These are phyloP conservation scores for Scutellaria minor DNA, from an alignment of 257 asterid species.

Conservation along the genomic window DNA sequence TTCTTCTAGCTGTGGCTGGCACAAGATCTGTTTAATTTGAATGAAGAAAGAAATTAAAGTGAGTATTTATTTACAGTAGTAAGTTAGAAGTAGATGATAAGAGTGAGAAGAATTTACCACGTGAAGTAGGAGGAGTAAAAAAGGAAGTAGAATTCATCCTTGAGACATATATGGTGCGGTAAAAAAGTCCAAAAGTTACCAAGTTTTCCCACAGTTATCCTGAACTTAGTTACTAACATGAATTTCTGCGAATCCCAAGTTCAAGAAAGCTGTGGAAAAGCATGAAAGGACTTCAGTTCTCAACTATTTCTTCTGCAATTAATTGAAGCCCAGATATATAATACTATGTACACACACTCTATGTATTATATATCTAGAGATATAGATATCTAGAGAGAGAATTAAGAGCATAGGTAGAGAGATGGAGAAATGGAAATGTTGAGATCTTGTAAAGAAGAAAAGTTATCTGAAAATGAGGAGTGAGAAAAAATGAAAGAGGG, in stretches of 20 bases:
- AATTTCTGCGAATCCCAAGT: slow-evolving; percentile 37
- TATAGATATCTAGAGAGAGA: too few species aligned
- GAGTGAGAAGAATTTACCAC: neutral
- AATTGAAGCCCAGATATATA: too few species aligned
- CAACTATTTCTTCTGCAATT: too few species aligned
- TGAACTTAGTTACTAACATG: slow-evolving; percentile 45
- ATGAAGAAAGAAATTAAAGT: too few species aligned
- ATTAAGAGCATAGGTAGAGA: too few species aligned
- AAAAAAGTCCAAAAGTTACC: slow-evolving; percentile 48
- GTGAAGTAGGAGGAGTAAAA: neutral
- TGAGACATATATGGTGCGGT: neutral
- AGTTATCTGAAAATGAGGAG: neutral
- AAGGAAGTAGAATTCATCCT: too few species aligned
- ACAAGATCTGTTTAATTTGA: too few species aligned
- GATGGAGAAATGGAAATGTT: neutral
- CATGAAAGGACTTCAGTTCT: slow-evolving; percentile 44
- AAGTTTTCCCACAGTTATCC: slow-evolving; percentile 71
- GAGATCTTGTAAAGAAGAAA: neutral
- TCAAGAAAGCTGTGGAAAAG: slow-evolving; percentile 99
- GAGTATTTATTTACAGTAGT: too few species aligned
- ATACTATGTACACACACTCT: too few species aligned
- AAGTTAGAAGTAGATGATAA: too few species aligned
- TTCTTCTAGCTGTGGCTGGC: too few species aligned
- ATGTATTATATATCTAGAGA: too few species aligned
- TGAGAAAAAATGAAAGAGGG: slow-evolving; percentile 21